phyloP scores from a whole-genome alignment of 495 filamentous ascomycete genomes.

The Cladorrhinum samala region DNA sequence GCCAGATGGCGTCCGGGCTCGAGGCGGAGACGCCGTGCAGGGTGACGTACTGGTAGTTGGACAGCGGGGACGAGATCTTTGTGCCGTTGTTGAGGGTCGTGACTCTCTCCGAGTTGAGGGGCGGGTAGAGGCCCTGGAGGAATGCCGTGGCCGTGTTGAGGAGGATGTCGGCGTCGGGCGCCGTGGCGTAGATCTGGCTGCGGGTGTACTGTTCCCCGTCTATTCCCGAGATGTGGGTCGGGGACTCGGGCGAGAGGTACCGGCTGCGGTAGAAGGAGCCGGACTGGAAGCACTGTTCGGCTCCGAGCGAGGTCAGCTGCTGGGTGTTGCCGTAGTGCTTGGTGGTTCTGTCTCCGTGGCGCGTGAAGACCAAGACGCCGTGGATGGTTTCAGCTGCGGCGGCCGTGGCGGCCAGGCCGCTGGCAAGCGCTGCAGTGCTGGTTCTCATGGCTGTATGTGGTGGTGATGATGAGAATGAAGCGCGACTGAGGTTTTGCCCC shows the following conservation, averaged over 20 bases:
- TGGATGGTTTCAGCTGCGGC: constrained; percentile 17
- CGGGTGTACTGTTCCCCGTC: constrained; percentile 14
- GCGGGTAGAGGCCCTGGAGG: too few relatives aligned
- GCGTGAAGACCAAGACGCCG: constrained; percentile 17
- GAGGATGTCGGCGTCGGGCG: constrained; percentile 18
- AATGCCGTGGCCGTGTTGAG: too few relatives aligned
- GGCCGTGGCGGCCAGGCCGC: too few relatives aligned
- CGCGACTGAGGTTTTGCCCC: too few relatives aligned
- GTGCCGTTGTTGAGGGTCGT: constrained; percentile 17
- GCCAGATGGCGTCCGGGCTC: constrained; percentile 18
- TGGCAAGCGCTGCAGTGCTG: too few relatives aligned
- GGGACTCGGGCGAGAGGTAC: constrained; percentile 13
- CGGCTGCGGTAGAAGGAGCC: constrained; percentile 15
- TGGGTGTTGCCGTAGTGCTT: constrained; percentile 10
- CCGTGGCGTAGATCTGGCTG: constrained; percentile 18
- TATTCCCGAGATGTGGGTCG: constrained; percentile 17
- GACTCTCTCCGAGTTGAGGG: constrained; percentile 6
- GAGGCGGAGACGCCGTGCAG: constrained; percentile 16
- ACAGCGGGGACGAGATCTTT: constrained; percentile 9
- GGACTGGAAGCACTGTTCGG: constrained; percentile 13
- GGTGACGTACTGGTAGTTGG: constrained; percentile 21
- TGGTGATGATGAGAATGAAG: too few relatives aligned
- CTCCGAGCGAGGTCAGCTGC: constrained; percentile 15
- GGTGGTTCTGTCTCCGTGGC: constrained; percentile 18
- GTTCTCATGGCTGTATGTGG: too few relatives aligned